Evolutionary conservation across 345 rosid genomes (phyloP).

Genomic region (Populus ilicifolia): DNA sequence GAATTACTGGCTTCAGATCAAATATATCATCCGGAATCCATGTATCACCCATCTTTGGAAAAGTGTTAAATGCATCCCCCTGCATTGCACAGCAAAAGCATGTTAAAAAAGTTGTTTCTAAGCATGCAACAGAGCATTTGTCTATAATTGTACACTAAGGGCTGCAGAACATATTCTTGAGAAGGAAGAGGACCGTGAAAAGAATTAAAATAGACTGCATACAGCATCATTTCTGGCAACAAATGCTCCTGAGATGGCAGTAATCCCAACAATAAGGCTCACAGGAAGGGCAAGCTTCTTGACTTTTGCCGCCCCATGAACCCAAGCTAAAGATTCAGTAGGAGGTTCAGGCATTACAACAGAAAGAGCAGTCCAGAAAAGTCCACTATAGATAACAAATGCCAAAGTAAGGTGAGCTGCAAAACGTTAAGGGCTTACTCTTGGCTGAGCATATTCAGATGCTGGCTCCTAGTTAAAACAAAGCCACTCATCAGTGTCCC

Average conservation of each 20-base stretch:
- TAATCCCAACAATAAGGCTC: constrained; percentile 72
- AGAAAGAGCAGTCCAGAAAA: constrained; percentile 91
- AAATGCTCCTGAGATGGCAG: constrained; percentile 91
- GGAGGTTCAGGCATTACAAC: constrained; percentile 97
- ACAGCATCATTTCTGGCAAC: constrained; percentile 99
- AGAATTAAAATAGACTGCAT: constrained; percentile 15
- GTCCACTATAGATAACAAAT: constrained; percentile 78
- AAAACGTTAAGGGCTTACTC: constrained; percentile 93
- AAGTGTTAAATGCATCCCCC: constrained; percentile 90
- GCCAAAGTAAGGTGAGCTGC: constrained; percentile 97
- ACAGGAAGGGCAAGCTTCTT: constrained; percentile 78
- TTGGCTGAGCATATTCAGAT: constrained; percentile 78
- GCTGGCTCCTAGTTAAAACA: constrained; percentile 64
- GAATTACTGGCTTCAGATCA: constrained; percentile 71
- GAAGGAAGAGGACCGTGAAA: neutral
- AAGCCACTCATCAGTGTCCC: constrained; percentile 11
- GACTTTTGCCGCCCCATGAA: constrained; percentile 77
- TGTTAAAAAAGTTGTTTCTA: too few relatives aligned
- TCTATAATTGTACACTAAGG: neutral
- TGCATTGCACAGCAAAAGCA: neutral
- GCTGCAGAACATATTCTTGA: neutral
- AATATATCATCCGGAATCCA: constrained; percentile 86
- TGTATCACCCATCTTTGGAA: constrained; percentile 87
- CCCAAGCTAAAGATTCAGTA: constrained; percentile 77
- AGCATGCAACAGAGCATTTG: neutral